Evolutionary conservation across 2,329 filamentous ascomycete genomes (phyloP), one percentile per base, ranked within the genome.

Genomic region (Botrytis tulipae): DNA sequence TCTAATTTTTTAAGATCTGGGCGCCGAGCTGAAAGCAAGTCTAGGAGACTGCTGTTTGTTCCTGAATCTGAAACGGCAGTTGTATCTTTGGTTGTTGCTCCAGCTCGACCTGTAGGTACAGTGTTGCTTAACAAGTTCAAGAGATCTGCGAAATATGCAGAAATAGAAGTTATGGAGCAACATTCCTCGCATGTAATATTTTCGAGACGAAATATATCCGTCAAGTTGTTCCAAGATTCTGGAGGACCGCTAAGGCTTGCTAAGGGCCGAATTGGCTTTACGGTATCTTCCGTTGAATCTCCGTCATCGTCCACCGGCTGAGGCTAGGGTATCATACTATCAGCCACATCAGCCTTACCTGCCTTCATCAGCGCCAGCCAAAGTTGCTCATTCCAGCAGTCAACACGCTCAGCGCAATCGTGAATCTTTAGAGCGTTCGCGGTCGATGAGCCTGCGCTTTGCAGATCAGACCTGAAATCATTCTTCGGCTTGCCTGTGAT

Each of bases 331-430:
- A 46, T 46, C 44, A 46, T 46, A 46, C 44, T 46, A 22, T 46
- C 44, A 9, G 44, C 44, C 44, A 46, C 44, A 22, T 40, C 59
- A 7, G 32, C 35, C 59, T 37, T 61, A 14, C 59, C 20, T 7
- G 35, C 20, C 2, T 61, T 61, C 59, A 61, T 61, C 59, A 61
- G 29, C 10, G 18, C 10, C 22, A 61, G 35, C 59, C 59, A 61
- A 12, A 61, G 59, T 16, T 61, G 59, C 59, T 61, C 59, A 25
- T 61, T 61, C 59, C 59, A 61, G 59, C 59, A 61, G 59, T 61
- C 59, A 22, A 40, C 59, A 40, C 59, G 59, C 35, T 61, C 59
- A 40, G 59, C 59, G 22, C 35, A 61, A 37, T 61, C 59, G 14
- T 61, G 25, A 25, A 61, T 40, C 6, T 61, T 61, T 6, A 40